phyloP scores from a whole-genome alignment of 176 grass and related monocot genomes.

The Triticum monococcum region DNA sequence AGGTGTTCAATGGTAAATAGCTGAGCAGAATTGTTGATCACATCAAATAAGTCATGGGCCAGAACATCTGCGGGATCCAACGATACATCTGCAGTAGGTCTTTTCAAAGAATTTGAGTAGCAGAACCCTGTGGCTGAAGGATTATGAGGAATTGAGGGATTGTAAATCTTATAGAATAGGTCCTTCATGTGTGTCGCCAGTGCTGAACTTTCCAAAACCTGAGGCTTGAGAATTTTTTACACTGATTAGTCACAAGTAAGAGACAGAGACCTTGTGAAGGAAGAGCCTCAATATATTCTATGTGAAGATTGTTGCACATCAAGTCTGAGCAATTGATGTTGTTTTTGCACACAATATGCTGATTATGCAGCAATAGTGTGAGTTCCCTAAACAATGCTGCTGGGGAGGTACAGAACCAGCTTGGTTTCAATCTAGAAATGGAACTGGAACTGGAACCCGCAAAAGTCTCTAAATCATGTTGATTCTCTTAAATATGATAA shows the following conservation, averaged over 20 bases:
- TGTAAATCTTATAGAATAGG: constrained; percentile 45
- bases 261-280: constrained; percentile 13
- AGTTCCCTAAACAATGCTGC: not conserved
- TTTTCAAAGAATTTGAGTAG: constrained; percentile 27
- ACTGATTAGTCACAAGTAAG: not conserved
- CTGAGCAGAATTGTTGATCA: constrained; percentile 31
- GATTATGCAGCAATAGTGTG: constrained; percentile 6
- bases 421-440: not conserved
- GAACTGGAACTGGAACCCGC: too few species aligned
- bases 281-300: constrained; percentile 7
- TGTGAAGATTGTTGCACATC: not conserved
- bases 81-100: constrained; percentile 12
- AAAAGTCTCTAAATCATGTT: not conserved
- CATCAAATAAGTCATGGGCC: constrained; percentile 28
- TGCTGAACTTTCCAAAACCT: constrained; percentile 55
- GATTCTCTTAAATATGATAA: constrained; percentile 9
- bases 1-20: constrained; percentile 27
- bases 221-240: constrained; percentile 19
- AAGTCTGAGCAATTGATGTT: not conserved
- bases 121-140: constrained; percentile 32
- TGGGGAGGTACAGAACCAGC: not conserved
- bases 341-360: not conserved
- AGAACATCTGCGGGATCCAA: constrained; percentile 12
- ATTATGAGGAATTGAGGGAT: constrained; percentile 12
- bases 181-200: constrained; percentile 60